Base-by-base conservation (phyloP, 202 grass and related monocot genomes). In the Musa balbisiana region DNA sequence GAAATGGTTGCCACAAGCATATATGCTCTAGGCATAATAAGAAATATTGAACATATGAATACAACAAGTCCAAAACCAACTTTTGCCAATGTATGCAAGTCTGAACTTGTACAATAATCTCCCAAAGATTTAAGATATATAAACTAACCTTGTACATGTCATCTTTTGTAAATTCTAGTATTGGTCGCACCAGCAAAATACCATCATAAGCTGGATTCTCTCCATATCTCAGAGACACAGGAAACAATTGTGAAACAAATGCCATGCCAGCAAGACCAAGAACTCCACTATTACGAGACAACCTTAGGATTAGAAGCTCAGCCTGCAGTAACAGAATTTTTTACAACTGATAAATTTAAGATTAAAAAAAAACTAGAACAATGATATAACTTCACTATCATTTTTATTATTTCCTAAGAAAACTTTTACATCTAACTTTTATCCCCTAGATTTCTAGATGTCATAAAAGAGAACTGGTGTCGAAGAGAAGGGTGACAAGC, bases 261-360 rank as follows among this genome's bases (percentile, higher is more conserved):
- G 88, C 88, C 88, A 92, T 97, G 54, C 94, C 90, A 84, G 94
- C 90, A 87, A 97, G 94, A 24, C 94, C 94, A 80, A 97, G 67
- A 81, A 97, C 88, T 67, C 88, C 88, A 86, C 94, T 97, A 69
- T 91, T 89, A 69, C 94, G 90, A 79, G 94, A 97, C 73, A 97
- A 65, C 77, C 94, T 91, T 54, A 97, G 79, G 85, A 97, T 84
- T 76, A 93, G 93, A 74, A 97, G 90, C 53, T 97, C 94, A 63
- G 90, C 90, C 94, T 97, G 83, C 74, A 84, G 20, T 80, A 76
- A 76, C 8, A 87, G 52, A 67, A 79, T 27, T 77, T 51, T 43
- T 19, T 8, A 22, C 2, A 62, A 55, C 13, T 63, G 10, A 15
- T 11, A 54, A 63, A 21, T 49, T 49, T 60, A 62, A 49, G 16